Percentiles rank a stretch among this genome's conserved stretches.
Conservation (phyloP, 2,329 filamentous ascomycete species). For the Coniochaeta sp. region DNA sequence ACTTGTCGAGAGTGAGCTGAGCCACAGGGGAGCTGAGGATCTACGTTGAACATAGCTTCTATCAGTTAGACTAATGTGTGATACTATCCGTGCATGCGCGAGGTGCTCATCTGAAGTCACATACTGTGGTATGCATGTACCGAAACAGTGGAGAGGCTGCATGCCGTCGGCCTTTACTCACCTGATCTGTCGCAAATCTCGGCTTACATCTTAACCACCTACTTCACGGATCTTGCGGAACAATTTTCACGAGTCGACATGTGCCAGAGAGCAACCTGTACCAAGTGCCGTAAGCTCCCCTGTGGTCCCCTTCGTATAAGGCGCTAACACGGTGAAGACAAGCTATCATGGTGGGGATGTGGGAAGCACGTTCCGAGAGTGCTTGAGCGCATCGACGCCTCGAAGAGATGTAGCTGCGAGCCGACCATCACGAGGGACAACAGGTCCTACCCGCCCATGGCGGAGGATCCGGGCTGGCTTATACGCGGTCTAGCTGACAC, state of each 20-base stretch:
- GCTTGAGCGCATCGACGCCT: constrained; percentile 50
- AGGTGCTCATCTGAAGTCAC: too few species aligned
- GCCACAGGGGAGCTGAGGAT: constrained; percentile 7
- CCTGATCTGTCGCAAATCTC: too few species aligned
- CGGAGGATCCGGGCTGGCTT: constrained; percentile 33
- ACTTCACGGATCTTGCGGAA: too few species aligned
- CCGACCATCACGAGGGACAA: constrained; percentile 56
- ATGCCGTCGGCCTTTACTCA: too few species aligned
- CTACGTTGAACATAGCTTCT: too few species aligned
- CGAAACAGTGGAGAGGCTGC: too few species aligned
- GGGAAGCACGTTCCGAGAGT: constrained; percentile 54
- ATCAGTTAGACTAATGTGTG: too few species aligned
- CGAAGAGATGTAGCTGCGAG: constrained; percentile 58
- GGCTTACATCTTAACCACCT: too few species aligned
- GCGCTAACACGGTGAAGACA: not conserved
- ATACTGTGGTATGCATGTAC: too few species aligned
- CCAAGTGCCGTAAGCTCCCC: not conserved
- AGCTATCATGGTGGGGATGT: constrained; percentile 57
- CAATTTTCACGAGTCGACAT: too few species aligned
- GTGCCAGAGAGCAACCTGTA: not conserved
- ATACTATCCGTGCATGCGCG: too few species aligned
- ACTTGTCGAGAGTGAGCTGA: constrained; percentile 44
- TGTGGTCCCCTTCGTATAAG: not conserved
- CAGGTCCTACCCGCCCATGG: constrained; percentile 60
- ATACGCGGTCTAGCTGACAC: constrained; percentile 17